A percentile compares a stretch with the other conserved stretches of the same genome.
These are phyloP conservation scores for Rubia occidens DNA, from an alignment of 305 asterid genomes.

Conservation along the genomic window DNA sequence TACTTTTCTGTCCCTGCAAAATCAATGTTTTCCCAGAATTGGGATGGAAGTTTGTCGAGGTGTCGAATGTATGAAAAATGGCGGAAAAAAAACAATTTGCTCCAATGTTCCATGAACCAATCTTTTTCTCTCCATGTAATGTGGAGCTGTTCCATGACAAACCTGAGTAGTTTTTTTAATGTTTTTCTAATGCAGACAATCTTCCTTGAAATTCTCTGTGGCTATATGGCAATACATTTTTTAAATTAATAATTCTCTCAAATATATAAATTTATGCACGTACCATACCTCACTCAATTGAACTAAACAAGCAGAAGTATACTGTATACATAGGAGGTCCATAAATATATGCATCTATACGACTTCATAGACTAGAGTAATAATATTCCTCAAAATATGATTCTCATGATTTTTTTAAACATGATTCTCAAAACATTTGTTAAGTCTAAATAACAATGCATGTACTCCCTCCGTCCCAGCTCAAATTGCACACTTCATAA, in stretches of 20 bases:
- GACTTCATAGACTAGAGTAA: too few relatives aligned
- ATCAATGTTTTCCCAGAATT: constrained; percentile 8
- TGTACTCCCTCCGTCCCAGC: too few relatives aligned
- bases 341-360: neutral
- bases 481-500: too few relatives aligned
- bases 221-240: neutral
- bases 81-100: neutral
- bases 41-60: constrained; percentile 8
- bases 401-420: too few relatives aligned
- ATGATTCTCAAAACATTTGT: too few relatives aligned
- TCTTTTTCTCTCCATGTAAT: neutral
- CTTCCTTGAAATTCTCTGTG: constrained; percentile 6
- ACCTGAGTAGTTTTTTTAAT: neutral
- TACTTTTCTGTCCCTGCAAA: neutral
- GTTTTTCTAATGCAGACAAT: neutral
- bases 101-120: constrained; percentile 1
- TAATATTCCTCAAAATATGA: too few relatives aligned
- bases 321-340: neutral
- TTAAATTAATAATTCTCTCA: neutral
- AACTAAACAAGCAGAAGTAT: too few relatives aligned
- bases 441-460: too few relatives aligned
- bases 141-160: constrained; percentile 5
- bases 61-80: constrained; percentile 7
- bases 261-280: neutral
- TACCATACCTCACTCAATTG: too few relatives aligned